Evolutionary conservation across 148 eudicot genomes (phyloP).

Genomic region (Polygonum aviculare): DNA sequence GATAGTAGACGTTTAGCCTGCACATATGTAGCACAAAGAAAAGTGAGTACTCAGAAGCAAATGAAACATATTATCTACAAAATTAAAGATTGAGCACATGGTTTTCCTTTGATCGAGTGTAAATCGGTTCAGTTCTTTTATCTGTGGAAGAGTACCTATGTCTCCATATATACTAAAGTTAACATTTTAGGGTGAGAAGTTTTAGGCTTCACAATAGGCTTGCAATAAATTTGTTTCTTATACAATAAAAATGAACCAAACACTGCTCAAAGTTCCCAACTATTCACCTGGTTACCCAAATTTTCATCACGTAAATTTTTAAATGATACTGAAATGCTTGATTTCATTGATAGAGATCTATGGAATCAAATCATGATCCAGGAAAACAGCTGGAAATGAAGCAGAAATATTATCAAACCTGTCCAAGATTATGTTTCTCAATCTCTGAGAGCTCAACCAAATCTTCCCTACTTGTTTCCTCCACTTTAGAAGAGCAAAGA

Average conservation of each 20-base stretch:
- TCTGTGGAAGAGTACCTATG: background rate
- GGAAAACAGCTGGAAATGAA: background rate
- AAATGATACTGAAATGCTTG: background rate
- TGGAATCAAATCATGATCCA: background rate
- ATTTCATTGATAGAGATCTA: background rate
- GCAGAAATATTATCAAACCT: slow-evolving; percentile 36
- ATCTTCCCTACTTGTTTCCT: slow-evolving; percentile 73
- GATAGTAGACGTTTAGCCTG: slow-evolving; percentile 59
- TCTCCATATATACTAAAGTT: background rate
- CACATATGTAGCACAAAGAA: slow-evolving; percentile 11
- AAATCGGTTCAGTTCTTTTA: no score
- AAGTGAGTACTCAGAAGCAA: background rate
- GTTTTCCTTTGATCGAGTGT: background rate
- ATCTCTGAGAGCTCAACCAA: slow-evolving; percentile 91
- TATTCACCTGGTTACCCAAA: background rate
- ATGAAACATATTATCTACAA: background rate
- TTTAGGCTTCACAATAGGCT: background rate
- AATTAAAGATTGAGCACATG: background rate
- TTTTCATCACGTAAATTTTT: background rate
- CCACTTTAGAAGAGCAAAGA: slow-evolving; percentile 60
- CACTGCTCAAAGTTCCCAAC: background rate
- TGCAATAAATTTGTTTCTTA: background rate
- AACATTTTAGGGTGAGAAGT: background rate
- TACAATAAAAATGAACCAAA: background rate
- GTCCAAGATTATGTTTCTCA: slow-evolving; percentile 76